Evolutionary conservation across 1,284 basidiomycete species (phyloP), one percentile per base, ranked within the genome.

Genomic region (Pascua sp.): DNA sequence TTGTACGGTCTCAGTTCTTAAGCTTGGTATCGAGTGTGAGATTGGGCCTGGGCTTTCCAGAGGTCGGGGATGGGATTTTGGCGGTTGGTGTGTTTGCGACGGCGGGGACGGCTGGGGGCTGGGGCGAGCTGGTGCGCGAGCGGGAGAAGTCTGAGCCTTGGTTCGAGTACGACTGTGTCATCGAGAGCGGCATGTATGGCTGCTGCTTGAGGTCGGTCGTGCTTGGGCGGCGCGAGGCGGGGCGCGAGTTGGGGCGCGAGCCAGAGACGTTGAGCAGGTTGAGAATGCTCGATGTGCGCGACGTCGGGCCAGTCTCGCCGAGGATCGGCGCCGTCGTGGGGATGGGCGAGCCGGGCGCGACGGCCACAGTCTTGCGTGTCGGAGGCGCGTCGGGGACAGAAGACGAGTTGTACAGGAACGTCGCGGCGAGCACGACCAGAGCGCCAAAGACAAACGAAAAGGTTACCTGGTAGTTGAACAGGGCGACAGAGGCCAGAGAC

Each of bases 391-490:
- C 56, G 12, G 62, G 58, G 11, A 53, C 38, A 11, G 60, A 66
- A 17, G 79, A 78, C 61, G 88, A 84, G 72, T 93, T 93, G 80
- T 96, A 96, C 60, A 94, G 80, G 85, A 89, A 92, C 2, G 93
- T 96, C 36, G 91, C 88, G 50, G 84, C 81, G 46, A 97, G 83
- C 50, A 96, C 93, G 59, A 91, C 83, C 39, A 81, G 79, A 0
- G 90, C 87, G 50, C 93, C 93, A 40, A 90, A 77, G 59, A 93
- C 77, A 73, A 97, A 97, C 0, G 88, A 85, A 55, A 86, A 81
- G 0, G 93, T 90, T 73, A 97, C 87, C 45, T 83, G 83, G 80
- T 93, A 93, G 71, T 88, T 81, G 82, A 96, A 96, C 43, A 96
- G 84, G 10, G 84, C 84, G 55, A 95, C 87, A 5, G 89, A 91